Conservation (phyloP, 768 basidiomycete species). For the Chlorophyllum brunneum region DNA sequence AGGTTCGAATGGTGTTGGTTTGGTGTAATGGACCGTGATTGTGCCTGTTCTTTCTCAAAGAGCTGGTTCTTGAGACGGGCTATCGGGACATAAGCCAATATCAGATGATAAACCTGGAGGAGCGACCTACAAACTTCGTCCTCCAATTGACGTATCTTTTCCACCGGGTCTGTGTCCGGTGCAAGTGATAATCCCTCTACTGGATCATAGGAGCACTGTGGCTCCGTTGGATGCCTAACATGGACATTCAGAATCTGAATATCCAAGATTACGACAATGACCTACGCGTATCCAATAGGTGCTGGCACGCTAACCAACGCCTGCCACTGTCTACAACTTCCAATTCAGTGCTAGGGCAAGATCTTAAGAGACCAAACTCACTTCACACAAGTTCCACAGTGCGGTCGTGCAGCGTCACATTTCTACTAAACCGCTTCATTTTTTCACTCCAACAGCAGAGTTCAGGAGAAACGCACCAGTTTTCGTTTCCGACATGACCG, state of each 20-base stretch:
- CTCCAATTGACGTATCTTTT: constrained; percentile 75
- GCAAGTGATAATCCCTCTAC: constrained; percentile 77
- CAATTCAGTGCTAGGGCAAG: constrained; percentile 1
- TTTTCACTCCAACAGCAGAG: not conserved
- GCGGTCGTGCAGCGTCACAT: constrained; percentile 85
- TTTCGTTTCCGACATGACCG: constrained; percentile 81
- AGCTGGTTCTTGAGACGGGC: constrained; percentile 63
- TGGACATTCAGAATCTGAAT: constrained; percentile 11
- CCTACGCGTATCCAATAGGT: constrained; percentile 78
- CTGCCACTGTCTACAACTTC: constrained; percentile 64
- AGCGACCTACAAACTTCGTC: constrained; percentile 61
- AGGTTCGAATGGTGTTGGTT: constrained; percentile 18
- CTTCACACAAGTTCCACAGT: constrained; percentile 84
- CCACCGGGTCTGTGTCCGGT: constrained; percentile 73
- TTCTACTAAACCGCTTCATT: constrained; percentile 45
- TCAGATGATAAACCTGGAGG: not conserved
- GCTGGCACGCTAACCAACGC: constrained; percentile 80
- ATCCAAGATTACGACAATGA: constrained; percentile 4
- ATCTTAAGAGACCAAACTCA: constrained; percentile 32
- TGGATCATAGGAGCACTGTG: constrained; percentile 83
- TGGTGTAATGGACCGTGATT: constrained; percentile 36
- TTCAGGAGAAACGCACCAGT: constrained; percentile 49
- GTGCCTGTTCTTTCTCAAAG: constrained; percentile 43
- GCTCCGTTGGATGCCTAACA: constrained; percentile 76
- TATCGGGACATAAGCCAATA: constrained; percentile 23